Evolutionary conservation across 306 rosid species (phyloP), one percentile per base, ranked within the genome.

Genomic region (Glycine latifolia): DNA sequence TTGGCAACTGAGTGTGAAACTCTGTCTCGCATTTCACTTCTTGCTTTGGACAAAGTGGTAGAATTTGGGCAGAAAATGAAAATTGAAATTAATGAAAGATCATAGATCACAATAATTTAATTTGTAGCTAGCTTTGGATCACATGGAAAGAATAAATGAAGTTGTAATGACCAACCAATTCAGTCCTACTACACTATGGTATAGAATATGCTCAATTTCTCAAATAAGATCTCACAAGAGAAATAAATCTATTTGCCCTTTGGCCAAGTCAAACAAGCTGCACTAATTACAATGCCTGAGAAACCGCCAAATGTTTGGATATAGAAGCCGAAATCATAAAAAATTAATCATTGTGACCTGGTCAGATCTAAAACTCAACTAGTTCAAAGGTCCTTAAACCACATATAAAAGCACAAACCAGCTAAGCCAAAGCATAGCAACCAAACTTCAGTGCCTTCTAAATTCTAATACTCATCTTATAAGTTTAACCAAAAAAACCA

Each of bases 211-310:
- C 48, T 26, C 10, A 33, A 80, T 12, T 77, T 87, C 12, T 56
- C 46, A 74, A 65, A 39, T 56, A 71, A 79, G 52, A 41, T 47
- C 55, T 47, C 52, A 50, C 43, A 15, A 47, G 60, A 82, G 17
- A 48, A 44, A 63, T 17, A 8, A 62, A 69, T 47, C 12, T 60
- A 35, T 79, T 78, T 79, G 48, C 77, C 73, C 85, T 41, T 85
- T 86, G 91, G 72, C 90, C 71, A 11, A 44, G 87, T 89, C 91
- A 89, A 89, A 75, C 59, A 46, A 71, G 15, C 48, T 63, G 52
- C 84, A 72, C 68, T 68, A 56, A 26, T 85, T 74, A 79, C 83
- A 53, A 84, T 35, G 79, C 14, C 52, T 43, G 79, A 87, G 54
- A 73, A 80, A 63, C 49, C 26, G 84, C 89, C 91, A 87, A 83